Conservation (phyloP, 2,329 filamentous ascomycete genomes). For the Aspergillus flavus region DNA sequence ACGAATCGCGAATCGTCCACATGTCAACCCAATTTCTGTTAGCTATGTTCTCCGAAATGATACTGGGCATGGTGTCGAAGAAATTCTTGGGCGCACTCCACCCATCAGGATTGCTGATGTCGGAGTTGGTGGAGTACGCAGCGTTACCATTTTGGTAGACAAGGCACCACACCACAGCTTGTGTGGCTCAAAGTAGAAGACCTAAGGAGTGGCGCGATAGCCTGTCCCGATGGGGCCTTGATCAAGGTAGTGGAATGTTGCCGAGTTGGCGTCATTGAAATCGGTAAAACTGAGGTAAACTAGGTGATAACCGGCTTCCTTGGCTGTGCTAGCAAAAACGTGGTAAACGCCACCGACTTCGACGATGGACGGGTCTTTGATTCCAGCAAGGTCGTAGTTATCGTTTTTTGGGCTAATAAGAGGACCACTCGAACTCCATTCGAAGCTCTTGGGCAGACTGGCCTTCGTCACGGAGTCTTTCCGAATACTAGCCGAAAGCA, state of each 20-base stretch:
- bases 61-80: slow-evolving; percentile 1
- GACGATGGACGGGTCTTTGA: slow-evolving; percentile 13
- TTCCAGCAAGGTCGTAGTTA: neutral
- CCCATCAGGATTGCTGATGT: slow-evolving; percentile 7
- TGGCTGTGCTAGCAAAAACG: slow-evolving; percentile 12
- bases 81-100: slow-evolving; percentile 9
- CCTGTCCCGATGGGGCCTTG: slow-evolving; percentile 5
- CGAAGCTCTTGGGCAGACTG: slow-evolving; percentile 8
- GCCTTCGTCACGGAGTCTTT: too few species aligned
- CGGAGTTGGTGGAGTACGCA: slow-evolving; percentile 10
- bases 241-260: slow-evolving; percentile 12
- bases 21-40: slow-evolving; percentile 8
- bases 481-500: too few species aligned
- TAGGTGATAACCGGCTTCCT: slow-evolving; percentile 5
- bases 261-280: slow-evolving; percentile 7
- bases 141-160: slow-evolving; percentile 10
- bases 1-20: slow-evolving; percentile 7
- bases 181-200: slow-evolving; percentile 9
- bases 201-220: slow-evolving; percentile 10
- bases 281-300: slow-evolving; percentile 15
- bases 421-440: slow-evolving; percentile 7
- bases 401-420: slow-evolving; percentile 8
- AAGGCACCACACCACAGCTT: slow-evolving; percentile 10
- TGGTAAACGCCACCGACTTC: slow-evolving; percentile 7
- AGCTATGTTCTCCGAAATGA: slow-evolving; percentile 6